Evolutionary conservation across 352 stramenopile species (phyloP).

Genomic region (Globisporangium paroecandrum): DNA sequence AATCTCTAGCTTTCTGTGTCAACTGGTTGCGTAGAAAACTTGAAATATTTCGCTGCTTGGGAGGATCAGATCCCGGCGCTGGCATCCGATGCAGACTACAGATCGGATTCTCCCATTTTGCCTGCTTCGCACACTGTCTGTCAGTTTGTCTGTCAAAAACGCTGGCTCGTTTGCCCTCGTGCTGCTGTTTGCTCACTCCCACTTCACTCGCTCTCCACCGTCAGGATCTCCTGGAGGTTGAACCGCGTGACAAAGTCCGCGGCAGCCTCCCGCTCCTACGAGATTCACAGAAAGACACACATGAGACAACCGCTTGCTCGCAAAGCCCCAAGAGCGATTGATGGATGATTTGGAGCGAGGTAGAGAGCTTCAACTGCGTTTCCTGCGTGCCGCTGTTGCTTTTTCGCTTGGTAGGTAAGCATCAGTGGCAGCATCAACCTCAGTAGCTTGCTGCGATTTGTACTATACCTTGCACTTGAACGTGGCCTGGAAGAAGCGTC

Average conservation of each 20-base stretch:
- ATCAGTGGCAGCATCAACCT: neutral
- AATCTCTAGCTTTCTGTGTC: neutral
- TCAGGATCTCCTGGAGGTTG: conserved; percentile 62
- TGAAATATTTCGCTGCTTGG: neutral
- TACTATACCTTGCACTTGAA: conserved; percentile 74
- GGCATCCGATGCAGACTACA: neutral
- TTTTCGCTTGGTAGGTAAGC: neutral
- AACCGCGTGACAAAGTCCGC: conserved; percentile 68
- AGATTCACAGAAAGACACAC: neutral
- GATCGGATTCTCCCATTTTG: conserved; percentile 6
- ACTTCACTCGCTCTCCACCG: conserved; percentile 26
- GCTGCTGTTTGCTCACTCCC: neutral
- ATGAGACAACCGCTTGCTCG: conserved; percentile 12
- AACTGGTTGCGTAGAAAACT: neutral
- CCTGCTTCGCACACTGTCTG: neutral
- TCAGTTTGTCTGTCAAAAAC: neutral
- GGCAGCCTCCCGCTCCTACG: conserved; percentile 41
- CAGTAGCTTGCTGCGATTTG: neutral
- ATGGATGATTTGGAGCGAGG: conserved; percentile 5
- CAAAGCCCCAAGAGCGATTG: neutral
- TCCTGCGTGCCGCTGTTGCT: neutral
- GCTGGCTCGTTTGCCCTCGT: conserved; percentile 1
- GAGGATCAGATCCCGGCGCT: neutral
- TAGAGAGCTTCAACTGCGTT: neutral
- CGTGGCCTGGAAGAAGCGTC: conserved; percentile 77